Conservation (phyloP, 2,329 filamentous ascomycete genomes). For the Podosphaera leucotricha region DNA sequence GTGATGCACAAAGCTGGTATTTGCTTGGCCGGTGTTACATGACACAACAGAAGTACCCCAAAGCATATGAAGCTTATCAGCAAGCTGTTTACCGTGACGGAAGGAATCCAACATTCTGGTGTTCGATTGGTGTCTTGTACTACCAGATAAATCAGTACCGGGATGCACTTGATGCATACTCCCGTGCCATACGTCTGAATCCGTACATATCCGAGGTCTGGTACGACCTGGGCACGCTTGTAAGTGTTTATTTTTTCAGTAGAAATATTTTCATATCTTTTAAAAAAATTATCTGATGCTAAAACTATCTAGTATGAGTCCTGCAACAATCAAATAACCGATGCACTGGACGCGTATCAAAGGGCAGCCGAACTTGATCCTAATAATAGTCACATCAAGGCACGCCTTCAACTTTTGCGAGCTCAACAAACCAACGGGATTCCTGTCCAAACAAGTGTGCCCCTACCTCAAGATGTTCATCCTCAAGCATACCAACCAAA, state of each 20-base stretch:
- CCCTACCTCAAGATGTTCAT: slow-evolving; percentile 89
- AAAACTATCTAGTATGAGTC: slow-evolving; percentile 56
- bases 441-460: slow-evolving; percentile 47
- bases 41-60: slow-evolving; percentile 97
- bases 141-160: slow-evolving; percentile 99
- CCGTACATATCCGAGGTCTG: slow-evolving; percentile 98
- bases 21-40: slow-evolving; percentile 94
- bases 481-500: slow-evolving; percentile 77
- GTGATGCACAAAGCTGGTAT: slow-evolving; percentile 96
- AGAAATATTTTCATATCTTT: slow-evolving; percentile 7
- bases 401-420: slow-evolving; percentile 68
- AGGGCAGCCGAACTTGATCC: slow-evolving; percentile 88
- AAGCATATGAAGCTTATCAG: slow-evolving; percentile 95
- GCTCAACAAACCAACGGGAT: slow-evolving; percentile 53
- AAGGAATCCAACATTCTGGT: slow-evolving; percentile 97
- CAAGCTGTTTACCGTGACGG: slow-evolving; percentile 97
- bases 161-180: slow-evolving; percentile 92
- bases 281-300: background rate
- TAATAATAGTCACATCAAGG: slow-evolving; percentile 85
- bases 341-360: slow-evolving; percentile 88
- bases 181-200: slow-evolving; percentile 83
- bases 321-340: slow-evolving; percentile 94
- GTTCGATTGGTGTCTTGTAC: slow-evolving; percentile 94
- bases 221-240: slow-evolving; percentile 91
- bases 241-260: slow-evolving; percentile 30